Evolutionary conservation across 2,329 filamentous ascomycete genomes (phyloP), one percentile per base, ranked within the genome.

Genomic region (Teratosphaeria pseudoeucalypti): DNA sequence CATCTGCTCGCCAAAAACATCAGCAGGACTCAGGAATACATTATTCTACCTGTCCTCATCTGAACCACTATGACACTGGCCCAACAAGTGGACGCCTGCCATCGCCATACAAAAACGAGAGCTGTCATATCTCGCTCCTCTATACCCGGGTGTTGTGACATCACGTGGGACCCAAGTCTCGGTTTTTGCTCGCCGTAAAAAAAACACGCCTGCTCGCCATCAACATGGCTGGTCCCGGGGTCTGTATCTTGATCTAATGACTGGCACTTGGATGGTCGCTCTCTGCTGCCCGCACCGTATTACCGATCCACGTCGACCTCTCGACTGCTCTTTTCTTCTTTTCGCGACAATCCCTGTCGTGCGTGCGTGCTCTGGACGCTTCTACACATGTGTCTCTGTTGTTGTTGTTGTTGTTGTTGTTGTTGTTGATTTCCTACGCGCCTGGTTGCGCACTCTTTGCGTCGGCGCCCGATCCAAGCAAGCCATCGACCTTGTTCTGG

Each of bases 401-500:
- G 43, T 49, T n/a, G 6, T 49, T 23, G 23, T 23, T 23, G 23
- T 23, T 23, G 23, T 23, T 23, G 23, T 23, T 23, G 23, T 23
- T 23, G 23, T 23, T 23, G 23, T 23, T 23, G 23, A 23, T 23
- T 23, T 23, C 23, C 43, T 49, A 49, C 43, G 43, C 43, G 43
- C 43, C 43, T 49, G 19, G 43, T n/a, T 49, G n/a, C 16, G 43
- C 43, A n/a, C 23, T 10, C 43, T 49, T 49, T 23, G 43, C 43
- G 6, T 26, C 52, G 6, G 52, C 27, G 27, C 47, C 49, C 19
- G 43, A 19, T 43, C 59, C 57, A 27, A 59, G 27, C 12, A 58
- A 52, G 43, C 54, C 54, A 37, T 54, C 54, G 19, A 59, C 27
- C 57, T 55, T 59, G 16, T 56, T 52, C 52, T 58, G 58, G 14